These are phyloP conservation scores for Trypanosoma mega DNA, from an alignment of 208 protist genomes.

Conservation along the genomic window DNA sequence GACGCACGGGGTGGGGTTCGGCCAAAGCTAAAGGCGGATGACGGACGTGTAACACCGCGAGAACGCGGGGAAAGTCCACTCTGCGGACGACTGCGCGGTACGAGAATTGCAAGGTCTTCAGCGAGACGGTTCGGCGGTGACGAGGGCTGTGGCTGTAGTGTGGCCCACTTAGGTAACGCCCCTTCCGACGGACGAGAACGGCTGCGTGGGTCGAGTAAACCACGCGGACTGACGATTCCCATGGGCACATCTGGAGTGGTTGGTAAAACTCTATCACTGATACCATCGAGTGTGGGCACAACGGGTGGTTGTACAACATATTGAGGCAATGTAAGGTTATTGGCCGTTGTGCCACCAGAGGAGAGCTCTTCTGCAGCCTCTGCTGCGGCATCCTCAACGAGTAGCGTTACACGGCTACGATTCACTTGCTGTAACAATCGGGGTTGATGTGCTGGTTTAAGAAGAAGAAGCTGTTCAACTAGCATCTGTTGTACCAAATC, in stretches of 20 bases:
- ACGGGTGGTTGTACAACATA: conserved; percentile 23
- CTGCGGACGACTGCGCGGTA: neutral
- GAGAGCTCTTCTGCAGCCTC: conserved; percentile 4
- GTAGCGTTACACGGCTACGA: conserved; percentile 74
- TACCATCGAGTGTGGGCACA: conserved; percentile 23
- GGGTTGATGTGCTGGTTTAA: conserved; percentile 59
- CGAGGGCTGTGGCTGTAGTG: neutral
- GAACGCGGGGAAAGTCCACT: conserved; percentile 5
- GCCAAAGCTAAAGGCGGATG: conserved; percentile 15
- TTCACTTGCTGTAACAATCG: conserved; percentile 78
- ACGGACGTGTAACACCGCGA: neutral
- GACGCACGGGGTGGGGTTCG: conserved; percentile 3
- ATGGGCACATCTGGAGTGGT: no score
- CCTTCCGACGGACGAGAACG: no score
- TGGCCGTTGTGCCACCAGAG: neutral
- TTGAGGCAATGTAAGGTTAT: conserved; percentile 21
- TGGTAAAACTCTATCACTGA: no score
- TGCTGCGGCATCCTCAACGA: conserved; percentile 46
- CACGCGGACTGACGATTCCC: no score
- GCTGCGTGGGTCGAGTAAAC: no score
- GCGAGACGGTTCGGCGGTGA: neutral
- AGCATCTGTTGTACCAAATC: conserved; percentile 79
- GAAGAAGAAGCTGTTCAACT: conserved; percentile 82
- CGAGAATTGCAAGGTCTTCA: neutral
- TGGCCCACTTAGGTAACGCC: neutral